Conservation (phyloP, 2,329 filamentous ascomycete species). For the Lecanosticta acicola region DNA sequence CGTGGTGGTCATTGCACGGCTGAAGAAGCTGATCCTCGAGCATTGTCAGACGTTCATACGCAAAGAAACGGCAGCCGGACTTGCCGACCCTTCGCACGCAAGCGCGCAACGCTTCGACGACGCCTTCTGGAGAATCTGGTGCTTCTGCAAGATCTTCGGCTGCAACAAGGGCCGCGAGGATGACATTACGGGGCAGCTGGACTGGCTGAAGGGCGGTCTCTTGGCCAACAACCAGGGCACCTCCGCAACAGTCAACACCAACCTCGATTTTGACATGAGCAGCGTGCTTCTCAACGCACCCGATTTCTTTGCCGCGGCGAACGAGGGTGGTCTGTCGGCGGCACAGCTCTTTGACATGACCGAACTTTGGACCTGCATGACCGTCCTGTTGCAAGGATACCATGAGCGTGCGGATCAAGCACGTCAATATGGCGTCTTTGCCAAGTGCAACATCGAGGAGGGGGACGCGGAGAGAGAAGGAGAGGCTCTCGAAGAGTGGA, state of each 20-base stretch:
- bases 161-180: slow-evolving; percentile 53
- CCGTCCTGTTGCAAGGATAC: slow-evolving; percentile 51
- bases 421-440: slow-evolving; percentile 51
- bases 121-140: slow-evolving; percentile 62
- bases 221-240: slow-evolving; percentile 46
- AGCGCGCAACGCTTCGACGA: slow-evolving; percentile 51
- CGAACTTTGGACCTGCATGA: slow-evolving; percentile 59
- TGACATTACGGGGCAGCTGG: slow-evolving; percentile 55
- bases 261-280: slow-evolving; percentile 44
- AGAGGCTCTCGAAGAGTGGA: slow-evolving; percentile 56
- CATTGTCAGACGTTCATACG: slow-evolving; percentile 54
- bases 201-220: slow-evolving; percentile 57
- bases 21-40: slow-evolving; percentile 53
- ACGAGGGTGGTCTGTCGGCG: slow-evolving; percentile 49
- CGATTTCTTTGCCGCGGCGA: slow-evolving; percentile 54
- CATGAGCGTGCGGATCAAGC: slow-evolving; percentile 52
- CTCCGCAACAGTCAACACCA: slow-evolving; percentile 44
- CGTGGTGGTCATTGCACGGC: slow-evolving; percentile 47
- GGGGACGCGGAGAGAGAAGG: slow-evolving; percentile 50
- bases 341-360: slow-evolving; percentile 59
- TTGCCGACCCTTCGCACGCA: slow-evolving; percentile 44
- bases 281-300: slow-evolving; percentile 52
- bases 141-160: slow-evolving; percentile 60
- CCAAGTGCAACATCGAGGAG: slow-evolving; percentile 41
- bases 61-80: slow-evolving; percentile 50